Conservation (phyloP, 2,329 filamentous ascomycete genomes). For the Lachnellula willkommii region DNA sequence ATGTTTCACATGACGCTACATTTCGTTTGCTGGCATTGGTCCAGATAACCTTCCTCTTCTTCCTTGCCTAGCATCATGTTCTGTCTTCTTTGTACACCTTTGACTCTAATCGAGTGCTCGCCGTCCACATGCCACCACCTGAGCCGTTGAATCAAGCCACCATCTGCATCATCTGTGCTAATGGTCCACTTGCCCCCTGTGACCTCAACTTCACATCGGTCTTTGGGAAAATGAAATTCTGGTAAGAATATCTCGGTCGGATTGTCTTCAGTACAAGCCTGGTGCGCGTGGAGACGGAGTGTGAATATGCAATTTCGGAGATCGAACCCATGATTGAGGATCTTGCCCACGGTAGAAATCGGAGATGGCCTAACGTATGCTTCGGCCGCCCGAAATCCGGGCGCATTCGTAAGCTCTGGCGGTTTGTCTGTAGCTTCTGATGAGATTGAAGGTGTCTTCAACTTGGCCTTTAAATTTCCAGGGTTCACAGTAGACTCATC, state of each 20-base stretch:
- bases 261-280: conserved; percentile 53
- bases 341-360: conserved; percentile 64
- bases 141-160: conserved; percentile 66
- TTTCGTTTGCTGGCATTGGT: conserved; percentile 52
- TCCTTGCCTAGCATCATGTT: conserved; percentile 47
- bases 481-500: conserved; percentile 62
- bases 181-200: conserved; percentile 90
- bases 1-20: conserved; percentile 44
- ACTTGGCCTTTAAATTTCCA: conserved; percentile 65
- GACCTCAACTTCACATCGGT: conserved; percentile 65
- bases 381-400: conserved; percentile 84
- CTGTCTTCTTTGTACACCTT: conserved; percentile 63
- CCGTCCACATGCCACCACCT: conserved; percentile 92
- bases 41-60: conserved; percentile 72
- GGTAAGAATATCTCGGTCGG: conserved; percentile 84
- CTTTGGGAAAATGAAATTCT: conserved; percentile 83
- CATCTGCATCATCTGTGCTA: conserved; percentile 63
- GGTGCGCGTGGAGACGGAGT: conserved; percentile 60
- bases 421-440: conserved; percentile 48
- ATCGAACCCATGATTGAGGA: conserved; percentile 74
- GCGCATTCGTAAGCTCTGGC: conserved; percentile 54
- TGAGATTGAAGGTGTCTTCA: conserved; percentile 63
- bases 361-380: conserved; percentile 86
- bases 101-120: conserved; percentile 72
- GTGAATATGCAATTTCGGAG: conserved; percentile 72